Percentiles rank a stretch among this genome's conserved stretches.
These are phyloP conservation scores for Petasospora rhodanensis DNA, from an alignment of 1,139 yeast species.

Conservation along the genomic window DNA sequence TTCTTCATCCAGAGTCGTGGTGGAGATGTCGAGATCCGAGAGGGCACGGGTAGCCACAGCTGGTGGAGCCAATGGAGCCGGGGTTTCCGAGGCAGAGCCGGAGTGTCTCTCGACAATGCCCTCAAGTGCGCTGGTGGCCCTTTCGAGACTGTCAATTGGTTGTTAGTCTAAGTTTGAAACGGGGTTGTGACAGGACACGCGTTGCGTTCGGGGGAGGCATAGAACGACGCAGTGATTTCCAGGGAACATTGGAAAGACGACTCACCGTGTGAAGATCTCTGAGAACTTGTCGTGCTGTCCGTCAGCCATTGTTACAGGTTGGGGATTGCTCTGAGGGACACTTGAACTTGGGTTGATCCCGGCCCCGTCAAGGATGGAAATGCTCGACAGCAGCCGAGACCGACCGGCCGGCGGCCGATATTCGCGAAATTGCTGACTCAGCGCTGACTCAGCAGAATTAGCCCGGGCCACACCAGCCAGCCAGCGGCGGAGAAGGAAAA, in stretches of 20 bases:
- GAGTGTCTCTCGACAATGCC: conserved; percentile 21
- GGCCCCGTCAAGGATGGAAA: no score
- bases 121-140: conserved; percentile 26
- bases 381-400: no score
- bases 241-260: background rate
- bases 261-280: conserved; percentile 17
- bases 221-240: no score
- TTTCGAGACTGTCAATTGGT: conserved; percentile 18
- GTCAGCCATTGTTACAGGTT: conserved; percentile 9
- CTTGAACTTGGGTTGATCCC: no score
- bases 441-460: no score
- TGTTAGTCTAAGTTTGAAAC: conserved; percentile 1
- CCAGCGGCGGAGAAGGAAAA: no score
- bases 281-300: conserved; percentile 15
- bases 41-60: conserved; percentile 7
- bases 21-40: conserved; percentile 17
- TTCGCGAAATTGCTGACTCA: no score
- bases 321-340: no score
- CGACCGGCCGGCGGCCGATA: no score
- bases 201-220: no score
- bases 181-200: conserved; percentile 1
- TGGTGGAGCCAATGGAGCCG: conserved; percentile 1
- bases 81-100: conserved; percentile 4
- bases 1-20: conserved; percentile 18
- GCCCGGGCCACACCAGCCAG: no score